These are phyloP conservation scores for Tubosaeta sp. DNA, from an alignment of 768 basidiomycete genomes.

Conservation along the genomic window DNA sequence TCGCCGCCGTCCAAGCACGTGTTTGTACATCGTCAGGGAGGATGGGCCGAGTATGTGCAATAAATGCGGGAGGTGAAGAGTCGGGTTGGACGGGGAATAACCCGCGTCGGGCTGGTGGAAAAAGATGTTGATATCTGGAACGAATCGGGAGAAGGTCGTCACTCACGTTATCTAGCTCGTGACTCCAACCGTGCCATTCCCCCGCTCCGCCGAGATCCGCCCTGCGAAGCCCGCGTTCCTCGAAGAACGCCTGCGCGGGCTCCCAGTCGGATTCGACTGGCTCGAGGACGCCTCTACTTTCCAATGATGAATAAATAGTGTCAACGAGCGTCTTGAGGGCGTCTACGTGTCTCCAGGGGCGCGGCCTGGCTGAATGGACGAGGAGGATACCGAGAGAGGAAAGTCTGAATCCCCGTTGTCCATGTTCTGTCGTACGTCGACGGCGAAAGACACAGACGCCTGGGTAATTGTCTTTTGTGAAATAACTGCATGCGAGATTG, in stretches of 20 bases:
- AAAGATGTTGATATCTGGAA: constrained; percentile 5
- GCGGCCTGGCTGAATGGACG: constrained; percentile 56
- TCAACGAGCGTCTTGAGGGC: constrained; percentile 58
- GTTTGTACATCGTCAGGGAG: constrained; percentile 73
- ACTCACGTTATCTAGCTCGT: constrained; percentile 57
- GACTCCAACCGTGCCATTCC: constrained; percentile 65
- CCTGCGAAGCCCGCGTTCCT: constrained; percentile 50
- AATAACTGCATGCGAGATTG: constrained; percentile 47
- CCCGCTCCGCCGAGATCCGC: constrained; percentile 53
- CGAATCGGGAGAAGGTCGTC: background rate
- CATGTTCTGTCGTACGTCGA: constrained; percentile 61
- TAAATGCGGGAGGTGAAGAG: constrained; percentile 69
- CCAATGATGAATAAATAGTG: constrained; percentile 48
- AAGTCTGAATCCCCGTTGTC: constrained; percentile 76
- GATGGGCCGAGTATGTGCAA: constrained; percentile 77
- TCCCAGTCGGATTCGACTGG: constrained; percentile 59
- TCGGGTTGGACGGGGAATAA: constrained; percentile 42
- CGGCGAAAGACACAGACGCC: constrained; percentile 76
- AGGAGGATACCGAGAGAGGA: constrained; percentile 75
- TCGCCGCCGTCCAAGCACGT: constrained; percentile 67
- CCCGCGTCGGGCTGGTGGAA: constrained; percentile 20
- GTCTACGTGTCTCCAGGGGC: constrained; percentile 72
- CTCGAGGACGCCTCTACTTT: constrained; percentile 44
- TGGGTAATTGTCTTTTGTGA: constrained; percentile 62
- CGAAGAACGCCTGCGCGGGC: constrained; percentile 59